Conservation (phyloP, 2,329 filamentous ascomycete species). For the Aspergillus novofumigatus region DNA sequence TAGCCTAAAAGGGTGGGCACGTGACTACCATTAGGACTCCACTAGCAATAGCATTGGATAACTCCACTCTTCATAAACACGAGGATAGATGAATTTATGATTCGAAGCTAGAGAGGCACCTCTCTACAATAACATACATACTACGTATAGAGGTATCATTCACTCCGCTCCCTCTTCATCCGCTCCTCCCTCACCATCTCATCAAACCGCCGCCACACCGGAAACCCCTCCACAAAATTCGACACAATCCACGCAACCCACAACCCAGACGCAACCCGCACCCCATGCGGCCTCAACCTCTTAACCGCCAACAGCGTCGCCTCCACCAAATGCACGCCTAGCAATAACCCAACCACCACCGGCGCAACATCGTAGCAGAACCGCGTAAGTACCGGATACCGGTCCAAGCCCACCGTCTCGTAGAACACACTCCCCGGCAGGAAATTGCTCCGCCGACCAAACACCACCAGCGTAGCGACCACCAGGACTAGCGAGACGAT, state of each 20-base stretch:
- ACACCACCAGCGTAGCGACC: slow-evolving; percentile 51
- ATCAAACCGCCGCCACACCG: slow-evolving; percentile 46
- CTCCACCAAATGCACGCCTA: slow-evolving; percentile 65
- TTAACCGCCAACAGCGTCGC: slow-evolving; percentile 43
- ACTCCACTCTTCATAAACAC: no score
- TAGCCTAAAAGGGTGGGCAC: slow-evolving; percentile 21
- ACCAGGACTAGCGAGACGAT: slow-evolving; percentile 54
- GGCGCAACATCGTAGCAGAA: slow-evolving; percentile 59
- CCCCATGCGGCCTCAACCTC: slow-evolving; percentile 49
- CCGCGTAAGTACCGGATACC: slow-evolving; percentile 55
- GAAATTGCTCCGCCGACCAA: slow-evolving; percentile 50
- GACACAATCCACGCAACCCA: slow-evolving; percentile 55
- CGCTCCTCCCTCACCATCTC: slow-evolving; percentile 39
- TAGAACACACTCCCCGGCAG: slow-evolving; percentile 50
- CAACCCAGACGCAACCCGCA: slow-evolving; percentile 44
- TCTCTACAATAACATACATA: background rate
- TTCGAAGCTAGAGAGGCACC: no score
- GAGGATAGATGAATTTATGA: no score
- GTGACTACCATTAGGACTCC: slow-evolving; percentile 20
- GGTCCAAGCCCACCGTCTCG: slow-evolving; percentile 43
- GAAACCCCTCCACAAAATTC: slow-evolving; percentile 51
- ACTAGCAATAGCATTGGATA: no score
- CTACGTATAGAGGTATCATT: no score
- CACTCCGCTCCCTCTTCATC: slow-evolving; percentile 24
- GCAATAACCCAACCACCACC: slow-evolving; percentile 54